These are phyloP conservation scores for Cryphonectria nitschkei DNA, from an alignment of 2,329 filamentous ascomycete genomes.

Conservation along the genomic window DNA sequence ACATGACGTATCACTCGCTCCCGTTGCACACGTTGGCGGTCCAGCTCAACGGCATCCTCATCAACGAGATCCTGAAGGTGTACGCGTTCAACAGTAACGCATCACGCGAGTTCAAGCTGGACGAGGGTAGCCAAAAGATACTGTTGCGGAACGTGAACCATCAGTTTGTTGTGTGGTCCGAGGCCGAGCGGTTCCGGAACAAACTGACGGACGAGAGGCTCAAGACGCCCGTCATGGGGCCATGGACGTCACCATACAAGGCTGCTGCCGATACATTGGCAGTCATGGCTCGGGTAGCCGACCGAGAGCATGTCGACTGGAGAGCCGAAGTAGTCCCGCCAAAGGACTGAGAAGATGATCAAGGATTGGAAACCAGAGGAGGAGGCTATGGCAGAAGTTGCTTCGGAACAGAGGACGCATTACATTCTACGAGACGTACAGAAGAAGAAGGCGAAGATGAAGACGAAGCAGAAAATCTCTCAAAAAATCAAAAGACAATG, in stretches of 20 bases:
- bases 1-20: slow-evolving; percentile 41
- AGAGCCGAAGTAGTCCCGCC: slow-evolving; percentile 40
- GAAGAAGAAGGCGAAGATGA: neutral
- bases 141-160: slow-evolving; percentile 34
- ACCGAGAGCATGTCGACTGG: slow-evolving; percentile 52
- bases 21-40: slow-evolving; percentile 46
- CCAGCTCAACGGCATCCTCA: slow-evolving; percentile 48
- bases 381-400: neutral
- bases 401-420: neutral
- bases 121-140: slow-evolving; percentile 35
- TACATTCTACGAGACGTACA: neutral
- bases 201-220: slow-evolving; percentile 38
- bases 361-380: neutral
- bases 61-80: slow-evolving; percentile 50
- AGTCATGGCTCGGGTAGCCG: slow-evolving; percentile 49
- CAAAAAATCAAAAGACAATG: neutral
- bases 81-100: slow-evolving; percentile 37
- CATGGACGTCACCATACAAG: slow-evolving; percentile 52
- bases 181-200: slow-evolving; percentile 36
- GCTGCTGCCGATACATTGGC: slow-evolving; percentile 44
- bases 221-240: slow-evolving; percentile 39
- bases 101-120: slow-evolving; percentile 26
- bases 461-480: too few relatives aligned
- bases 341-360: slow-evolving; percentile 4
- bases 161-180: slow-evolving; percentile 37